phyloP scores from a whole-genome alignment of 176 grass and related monocot species.

The Poa annua region DNA sequence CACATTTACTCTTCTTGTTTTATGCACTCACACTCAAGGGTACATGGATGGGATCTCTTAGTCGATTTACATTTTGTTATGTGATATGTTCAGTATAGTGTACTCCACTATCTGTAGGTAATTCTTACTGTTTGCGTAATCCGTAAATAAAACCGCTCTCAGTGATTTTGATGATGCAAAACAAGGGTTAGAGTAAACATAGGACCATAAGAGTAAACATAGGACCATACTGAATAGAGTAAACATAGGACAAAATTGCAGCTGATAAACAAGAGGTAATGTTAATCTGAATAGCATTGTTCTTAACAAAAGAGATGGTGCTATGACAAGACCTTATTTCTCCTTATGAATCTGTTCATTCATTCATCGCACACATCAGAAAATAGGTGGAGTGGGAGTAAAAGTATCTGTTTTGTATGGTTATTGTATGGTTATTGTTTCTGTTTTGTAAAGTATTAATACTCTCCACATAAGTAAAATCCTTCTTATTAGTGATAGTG shows the following conservation, averaged over 20 bases:
- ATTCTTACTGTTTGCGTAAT: not conserved
- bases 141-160: not conserved
- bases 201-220: too few species aligned
- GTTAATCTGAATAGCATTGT: not conserved
- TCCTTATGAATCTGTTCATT: not conserved
- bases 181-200: constrained; percentile 18
- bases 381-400: too few species aligned
- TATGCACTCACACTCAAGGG: constrained; percentile 4
- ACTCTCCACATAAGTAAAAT: too few species aligned
- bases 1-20: constrained; percentile 19
- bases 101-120: not conserved
- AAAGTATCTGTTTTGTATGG: too few species aligned
- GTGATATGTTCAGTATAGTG: not conserved
- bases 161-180: not conserved
- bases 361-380: not conserved
- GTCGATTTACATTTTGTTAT: not conserved
- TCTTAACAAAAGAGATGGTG: not conserved
- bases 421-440: too few species aligned
- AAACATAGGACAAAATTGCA: not conserved
- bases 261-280: constrained; percentile 48
- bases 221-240: not conserved
- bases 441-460: too few species aligned
- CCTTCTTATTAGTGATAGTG: too few species aligned
- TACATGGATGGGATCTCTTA: not conserved
- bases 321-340: not conserved